Evolutionary conservation across 345 rosid genomes (phyloP), one percentile per base, ranked within the genome.

Genomic region (Sonneratia alba): DNA sequence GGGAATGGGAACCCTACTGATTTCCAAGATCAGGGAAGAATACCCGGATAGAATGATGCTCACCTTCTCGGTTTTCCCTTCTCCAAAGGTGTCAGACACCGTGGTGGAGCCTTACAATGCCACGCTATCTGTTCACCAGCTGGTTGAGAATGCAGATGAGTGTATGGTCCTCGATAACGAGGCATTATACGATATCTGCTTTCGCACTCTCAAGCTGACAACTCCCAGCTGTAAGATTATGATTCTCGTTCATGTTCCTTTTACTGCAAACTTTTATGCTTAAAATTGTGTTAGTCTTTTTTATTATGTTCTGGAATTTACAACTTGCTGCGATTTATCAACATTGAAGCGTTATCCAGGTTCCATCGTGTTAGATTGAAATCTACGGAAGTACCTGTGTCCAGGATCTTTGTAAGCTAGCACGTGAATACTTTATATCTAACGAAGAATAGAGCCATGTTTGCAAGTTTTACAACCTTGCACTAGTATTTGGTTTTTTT

Each of bases 11-110:
- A 89, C 95, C 5, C 79, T 89, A 47, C 73, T 89, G 76, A 89
- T 89, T 70, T 89, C 92, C 12, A 87, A 89, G 81, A 87, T 87
- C 27, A 82, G 92, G 71, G 90, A 87, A 74, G 92, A 89, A 82
- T 87, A 87, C 67, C 90, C 92, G 3, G 96, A 89, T 72, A 84
- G 96, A 36, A 89, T 89, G 96, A 89, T 87, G 96, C 96, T 89
- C 14, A 89, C 96, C 1, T 89, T 89, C 75, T 89, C 92, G 12
- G 96, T 89, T 68, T 89, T 87, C 77, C 95, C 95, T n/a, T 89
- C 95, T 63, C 95, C 95, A 0, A 89, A 89, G 81, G 91, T 89
- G 56, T 89, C 96, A 0, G 96, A 89, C 68, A 89, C 96, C 9
- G 96, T 89, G 57, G 92, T 89, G 19, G 96, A 89, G 75, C 92